phyloP scores from a whole-genome alignment of 2,329 filamentous ascomycete genomes.

The Graphium sp. region DNA sequence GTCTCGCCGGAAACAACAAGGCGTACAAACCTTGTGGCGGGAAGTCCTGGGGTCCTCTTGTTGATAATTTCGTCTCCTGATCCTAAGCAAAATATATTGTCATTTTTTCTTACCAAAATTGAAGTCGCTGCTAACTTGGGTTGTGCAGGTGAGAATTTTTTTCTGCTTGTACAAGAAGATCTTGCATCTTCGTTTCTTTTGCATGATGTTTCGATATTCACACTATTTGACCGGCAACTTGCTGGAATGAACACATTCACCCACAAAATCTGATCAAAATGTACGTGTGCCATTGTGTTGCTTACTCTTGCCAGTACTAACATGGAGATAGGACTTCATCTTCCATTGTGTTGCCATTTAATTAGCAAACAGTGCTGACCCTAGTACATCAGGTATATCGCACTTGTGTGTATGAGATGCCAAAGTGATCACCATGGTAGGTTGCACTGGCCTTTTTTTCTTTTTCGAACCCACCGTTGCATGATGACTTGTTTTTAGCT shows the following conservation, averaged over 20 bases:
- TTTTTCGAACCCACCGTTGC: slow-evolving; percentile 13
- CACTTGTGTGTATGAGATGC: too few relatives aligned
- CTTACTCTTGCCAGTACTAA: too few relatives aligned
- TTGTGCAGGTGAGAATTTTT: slow-evolving; percentile 17
- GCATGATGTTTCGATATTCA: slow-evolving; percentile 29
- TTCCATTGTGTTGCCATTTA: too few relatives aligned
- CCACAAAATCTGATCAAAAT: too few relatives aligned
- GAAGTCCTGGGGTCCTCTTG: slow-evolving; percentile 35
- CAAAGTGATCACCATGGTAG: background rate
- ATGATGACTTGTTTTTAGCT: slow-evolving; percentile 32
- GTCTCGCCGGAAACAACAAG: slow-evolving; percentile 33
- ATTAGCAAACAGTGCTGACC: too few relatives aligned
- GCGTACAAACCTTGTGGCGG: slow-evolving; percentile 46
- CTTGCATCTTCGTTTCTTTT: slow-evolving; percentile 11
- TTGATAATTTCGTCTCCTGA: slow-evolving; percentile 54
- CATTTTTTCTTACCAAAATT: too few relatives aligned
- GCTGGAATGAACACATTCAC: slow-evolving; percentile 37
- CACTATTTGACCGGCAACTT: slow-evolving; percentile 37
- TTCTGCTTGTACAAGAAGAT: slow-evolving; percentile 5
- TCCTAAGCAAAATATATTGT: too few relatives aligned
- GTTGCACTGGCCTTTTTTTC: slow-evolving; percentile 1
- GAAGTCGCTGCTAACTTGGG: slow-evolving; percentile 17
- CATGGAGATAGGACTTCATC: too few relatives aligned
- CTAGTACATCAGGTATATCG: too few relatives aligned
- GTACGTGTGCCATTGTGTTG: too few relatives aligned